These are phyloP conservation scores for Exutisphaerella laricina DNA, from an alignment of 2,329 filamentous ascomycete genomes.

Conservation along the genomic window DNA sequence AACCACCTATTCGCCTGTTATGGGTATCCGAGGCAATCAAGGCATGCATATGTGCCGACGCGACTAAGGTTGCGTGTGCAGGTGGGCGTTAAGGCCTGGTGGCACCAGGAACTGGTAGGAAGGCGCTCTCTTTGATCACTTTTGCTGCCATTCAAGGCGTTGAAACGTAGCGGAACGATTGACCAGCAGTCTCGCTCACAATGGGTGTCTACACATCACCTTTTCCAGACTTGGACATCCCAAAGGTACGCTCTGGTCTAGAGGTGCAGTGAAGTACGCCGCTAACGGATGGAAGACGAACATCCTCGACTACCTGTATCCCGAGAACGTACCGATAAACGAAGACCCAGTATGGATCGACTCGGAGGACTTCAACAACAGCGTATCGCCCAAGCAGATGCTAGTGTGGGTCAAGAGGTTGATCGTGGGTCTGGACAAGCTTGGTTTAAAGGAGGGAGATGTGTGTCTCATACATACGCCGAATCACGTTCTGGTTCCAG, in stretches of 20 bases:
- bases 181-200: conserved; percentile 10
- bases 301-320: conserved; percentile 37
- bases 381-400: conserved; percentile 45
- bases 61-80: too few relatives aligned
- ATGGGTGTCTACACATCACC: conserved; percentile 26
- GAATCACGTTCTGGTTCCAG: conserved; percentile 53
- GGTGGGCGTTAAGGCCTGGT: too few relatives aligned
- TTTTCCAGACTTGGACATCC: conserved; percentile 26
- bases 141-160: too few relatives aligned
- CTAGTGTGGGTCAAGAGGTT: conserved; percentile 50
- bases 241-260: conserved; percentile 15
- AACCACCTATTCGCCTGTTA: too few relatives aligned
- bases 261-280: background rate
- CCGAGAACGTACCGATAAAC: conserved; percentile 31
- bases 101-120: too few relatives aligned
- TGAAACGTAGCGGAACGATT: too few relatives aligned
- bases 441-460: conserved; percentile 46
- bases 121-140: background rate
- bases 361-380: conserved; percentile 42
- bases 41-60: background rate
- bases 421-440: conserved; percentile 44
- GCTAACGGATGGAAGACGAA: conserved; percentile 26
- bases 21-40: background rate
- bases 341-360: conserved; percentile 52
- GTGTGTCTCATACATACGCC: conserved; percentile 51